Percentiles rank a stretch among this genome's conserved stretches.
Evolutionary conservation across 768 basidiomycete species (phyloP).

Genomic region (Ephemerocybe angulata): DNA sequence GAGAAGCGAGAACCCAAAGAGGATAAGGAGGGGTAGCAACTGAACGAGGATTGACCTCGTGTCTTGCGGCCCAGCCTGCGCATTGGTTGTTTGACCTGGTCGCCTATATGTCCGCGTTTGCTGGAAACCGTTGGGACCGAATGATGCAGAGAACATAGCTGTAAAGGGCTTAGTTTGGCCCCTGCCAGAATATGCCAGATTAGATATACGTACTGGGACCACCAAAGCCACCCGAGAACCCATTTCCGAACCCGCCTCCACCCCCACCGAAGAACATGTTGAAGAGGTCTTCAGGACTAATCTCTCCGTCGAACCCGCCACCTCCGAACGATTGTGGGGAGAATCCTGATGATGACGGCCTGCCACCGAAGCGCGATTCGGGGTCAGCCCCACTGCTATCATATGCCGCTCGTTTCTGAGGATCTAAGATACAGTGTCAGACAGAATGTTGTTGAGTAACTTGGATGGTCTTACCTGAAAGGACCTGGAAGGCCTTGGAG

Average conservation of each 20-base stretch:
- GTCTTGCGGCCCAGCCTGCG: slow-evolving; percentile 34
- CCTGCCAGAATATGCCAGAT: background rate
- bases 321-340: slow-evolving; percentile 47
- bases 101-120: slow-evolving; percentile 32
- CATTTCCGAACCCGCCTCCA: slow-evolving; percentile 41
- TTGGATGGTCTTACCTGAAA: slow-evolving; percentile 56
- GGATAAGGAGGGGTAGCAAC: slow-evolving; percentile 77
- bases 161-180: slow-evolving; percentile 5
- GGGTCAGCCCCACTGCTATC: slow-evolving; percentile 88
- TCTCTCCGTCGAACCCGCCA: slow-evolving; percentile 70
- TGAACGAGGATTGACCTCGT: slow-evolving; percentile 68
- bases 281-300: slow-evolving; percentile 95
- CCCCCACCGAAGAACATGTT: slow-evolving; percentile 97
- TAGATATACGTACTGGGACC: slow-evolving; percentile 41
- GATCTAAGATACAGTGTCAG: slow-evolving; percentile 42
- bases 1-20: slow-evolving; percentile 81
- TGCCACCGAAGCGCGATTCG: slow-evolving; percentile 74
- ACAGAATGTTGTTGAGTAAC: background rate
- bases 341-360: slow-evolving; percentile 56
- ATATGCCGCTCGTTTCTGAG: slow-evolving; percentile 84
- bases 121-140: slow-evolving; percentile 82
- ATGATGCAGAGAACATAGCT: slow-evolving; percentile 71
- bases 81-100: slow-evolving; percentile 9
- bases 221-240: slow-evolving; percentile 50
- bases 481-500: slow-evolving; percentile 93